Percentiles rank a stretch among this genome's conserved stretches.
These are phyloP conservation scores for Melanopsichium pennsylvanicum DNA, from an alignment of 1,284 basidiomycete genomes.

Conservation along the genomic window DNA sequence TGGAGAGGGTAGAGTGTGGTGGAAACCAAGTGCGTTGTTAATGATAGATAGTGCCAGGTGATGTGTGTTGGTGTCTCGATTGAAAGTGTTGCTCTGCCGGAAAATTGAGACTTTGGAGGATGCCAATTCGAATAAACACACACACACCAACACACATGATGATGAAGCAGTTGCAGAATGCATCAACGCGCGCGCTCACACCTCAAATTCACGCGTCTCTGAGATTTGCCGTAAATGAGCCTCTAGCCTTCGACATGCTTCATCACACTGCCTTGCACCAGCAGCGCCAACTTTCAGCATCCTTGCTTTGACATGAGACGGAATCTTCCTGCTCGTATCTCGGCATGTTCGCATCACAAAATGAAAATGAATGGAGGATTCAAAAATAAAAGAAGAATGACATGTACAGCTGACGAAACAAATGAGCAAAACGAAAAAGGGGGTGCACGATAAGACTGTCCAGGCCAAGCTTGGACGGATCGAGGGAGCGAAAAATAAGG, in stretches of 20 bases:
- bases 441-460: conserved; percentile 3
- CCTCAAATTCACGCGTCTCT: conserved; percentile 28
- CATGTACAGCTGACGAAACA: conserved; percentile 10
- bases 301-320: too few species aligned
- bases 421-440: conserved; percentile 9
- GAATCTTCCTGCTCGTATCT: too few species aligned
- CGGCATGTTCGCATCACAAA: not conserved
- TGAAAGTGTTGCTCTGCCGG: not conserved
- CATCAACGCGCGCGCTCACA: conserved; percentile 11
- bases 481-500: not conserved
- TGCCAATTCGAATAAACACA: too few species aligned
- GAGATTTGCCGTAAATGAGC: not conserved
- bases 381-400: not conserved
- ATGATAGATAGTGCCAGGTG: too few species aligned
- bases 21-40: too few species aligned
- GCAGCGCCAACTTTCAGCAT: too few species aligned
- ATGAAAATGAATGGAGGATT: not conserved
- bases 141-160: conserved; percentile 4
- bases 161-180: too few species aligned
- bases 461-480: not conserved
- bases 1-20: too few species aligned
- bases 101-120: too few species aligned
- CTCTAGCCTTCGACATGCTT: too few species aligned
- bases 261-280: too few species aligned
- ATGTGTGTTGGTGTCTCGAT: too few species aligned